Evolutionary conservation across 2,329 filamentous ascomycete genomes (phyloP), one percentile per base, ranked within the genome.

Genomic region (Colletotrichum eleusines): DNA sequence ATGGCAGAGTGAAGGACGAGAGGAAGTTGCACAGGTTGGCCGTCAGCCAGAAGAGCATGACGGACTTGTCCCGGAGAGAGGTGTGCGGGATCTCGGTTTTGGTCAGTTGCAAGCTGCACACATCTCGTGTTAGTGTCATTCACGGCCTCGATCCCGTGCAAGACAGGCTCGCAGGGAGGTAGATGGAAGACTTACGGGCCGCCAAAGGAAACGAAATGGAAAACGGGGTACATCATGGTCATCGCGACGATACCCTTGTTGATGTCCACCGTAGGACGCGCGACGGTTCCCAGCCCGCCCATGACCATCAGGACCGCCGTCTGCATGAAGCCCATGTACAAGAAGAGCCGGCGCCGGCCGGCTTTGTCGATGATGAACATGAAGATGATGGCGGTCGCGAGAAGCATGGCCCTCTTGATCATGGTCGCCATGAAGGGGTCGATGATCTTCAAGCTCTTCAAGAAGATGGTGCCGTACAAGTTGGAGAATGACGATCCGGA

Each of bases 351-450:
- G 11, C 71, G 71, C 11, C 71, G 67, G 16, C 71, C 71, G 1
- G 64, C 63, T 44, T 59, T 69, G 33, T 72, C 71, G 2, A 72
- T 70, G 26, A 71, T 71, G 53, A 71, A 72, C 67, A 75, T 74
- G 35, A 75, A 75, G 11, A 65, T 55, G 5, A 71, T 50, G 0
- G 74, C 69, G 0, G 72, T 76, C 0, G 65, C 72, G 23, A 78
- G 72, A 38, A 77, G 48, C 0, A 71, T 51, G 0, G 51, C 74
- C 23, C 74, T 63, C 55, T 74, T 77, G 7, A 77, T 74, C 55
- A 78, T 31, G 12, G 69, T 77, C 20, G 73, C 75, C 2, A 73
- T 74, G 33, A 78, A 78, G 0, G 77, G 77, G 35, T 78, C 76
- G 5, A 78, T 73, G 0, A 74, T 74, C 2, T 73, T 73, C 5